A percentile compares a stretch with the other conserved stretches of the same genome.
Conservation (phyloP, 2,329 filamentous ascomycete species). For the Talaromyces amestolkiae region DNA sequence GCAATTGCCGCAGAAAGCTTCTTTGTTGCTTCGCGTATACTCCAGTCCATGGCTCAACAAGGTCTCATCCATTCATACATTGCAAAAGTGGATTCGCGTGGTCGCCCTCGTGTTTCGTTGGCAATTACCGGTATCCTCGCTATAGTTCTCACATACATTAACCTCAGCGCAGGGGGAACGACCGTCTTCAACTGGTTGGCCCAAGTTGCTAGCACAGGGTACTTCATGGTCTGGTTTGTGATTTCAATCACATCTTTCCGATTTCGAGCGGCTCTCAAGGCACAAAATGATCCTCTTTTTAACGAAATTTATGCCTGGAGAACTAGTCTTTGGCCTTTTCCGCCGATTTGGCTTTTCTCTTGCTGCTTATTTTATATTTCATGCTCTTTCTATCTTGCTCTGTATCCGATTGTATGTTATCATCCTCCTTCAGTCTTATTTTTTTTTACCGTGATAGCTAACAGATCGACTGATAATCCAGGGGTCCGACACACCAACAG, state of each 20-base stretch:
- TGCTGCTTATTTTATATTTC: constrained; percentile 14
- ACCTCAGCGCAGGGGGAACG: constrained; percentile 26
- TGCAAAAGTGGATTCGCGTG: constrained; percentile 30
- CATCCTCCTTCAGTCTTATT: neutral
- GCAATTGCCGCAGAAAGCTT: constrained; percentile 34
- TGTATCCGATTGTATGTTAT: constrained; percentile 5
- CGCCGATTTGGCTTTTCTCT: constrained; percentile 20
- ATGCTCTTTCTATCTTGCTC: constrained; percentile 16
- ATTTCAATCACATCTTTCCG: constrained; percentile 33
- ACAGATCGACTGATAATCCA: neutral
- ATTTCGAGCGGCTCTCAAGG: constrained; percentile 28
- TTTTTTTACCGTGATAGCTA: neutral
- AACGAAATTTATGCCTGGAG: constrained; percentile 23
- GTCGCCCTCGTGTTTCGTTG: constrained; percentile 32
- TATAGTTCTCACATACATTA: constrained; percentile 32
- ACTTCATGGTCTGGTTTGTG: constrained; percentile 37
- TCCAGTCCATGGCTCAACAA: constrained; percentile 32
- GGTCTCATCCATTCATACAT: constrained; percentile 29
- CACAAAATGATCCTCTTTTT: constrained; percentile 35
- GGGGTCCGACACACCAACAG: constrained; percentile 2
- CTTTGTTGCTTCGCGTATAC: constrained; percentile 33
- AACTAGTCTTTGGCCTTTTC: constrained; percentile 8
- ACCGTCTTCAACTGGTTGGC: constrained; percentile 29
- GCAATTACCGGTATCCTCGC: constrained; percentile 28
- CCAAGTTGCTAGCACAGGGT: constrained; percentile 32